Conservation (phyloP, 768 basidiomycete genomes). For the Tulasnella sp. region DNA sequence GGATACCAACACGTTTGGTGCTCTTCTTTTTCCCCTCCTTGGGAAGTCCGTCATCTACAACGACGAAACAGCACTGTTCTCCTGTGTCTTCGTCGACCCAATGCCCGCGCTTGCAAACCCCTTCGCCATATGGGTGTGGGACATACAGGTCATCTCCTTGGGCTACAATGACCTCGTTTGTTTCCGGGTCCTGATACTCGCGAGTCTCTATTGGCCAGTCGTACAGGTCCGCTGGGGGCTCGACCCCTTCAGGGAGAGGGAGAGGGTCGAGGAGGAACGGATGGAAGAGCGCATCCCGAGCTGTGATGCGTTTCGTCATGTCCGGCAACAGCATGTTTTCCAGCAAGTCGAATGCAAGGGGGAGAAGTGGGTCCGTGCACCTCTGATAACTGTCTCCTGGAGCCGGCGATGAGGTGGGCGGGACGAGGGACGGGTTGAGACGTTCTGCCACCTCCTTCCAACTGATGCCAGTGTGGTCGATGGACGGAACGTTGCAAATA, state of each 20-base stretch:
- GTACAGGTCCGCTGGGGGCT: slow-evolving; percentile 35
- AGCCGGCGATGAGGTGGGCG: slow-evolving; percentile 34
- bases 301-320: slow-evolving; percentile 74
- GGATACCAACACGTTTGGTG: slow-evolving; percentile 2
- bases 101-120: slow-evolving; percentile 67
- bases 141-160: slow-evolving; percentile 61
- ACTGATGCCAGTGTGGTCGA: slow-evolving; percentile 65
- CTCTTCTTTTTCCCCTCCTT: not conserved
- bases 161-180: slow-evolving; percentile 8
- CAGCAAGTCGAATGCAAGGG: slow-evolving; percentile 70
- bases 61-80: slow-evolving; percentile 41
- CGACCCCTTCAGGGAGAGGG: slow-evolving; percentile 40
- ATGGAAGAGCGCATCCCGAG: slow-evolving; percentile 75
- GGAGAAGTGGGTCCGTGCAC: slow-evolving; percentile 37
- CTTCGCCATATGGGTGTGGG: slow-evolving; percentile 70
- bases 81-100: slow-evolving; percentile 63
- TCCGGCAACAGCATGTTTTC: slow-evolving; percentile 75
- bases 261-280: slow-evolving; percentile 59
- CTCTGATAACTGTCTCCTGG: slow-evolving; percentile 17
- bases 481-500: slow-evolving; percentile 82
- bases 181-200: slow-evolving; percentile 27
- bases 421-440: slow-evolving; percentile 65
- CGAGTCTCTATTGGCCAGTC: slow-evolving; percentile 45
- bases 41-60: slow-evolving; percentile 15
- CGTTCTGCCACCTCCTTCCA: slow-evolving; percentile 76